phyloP scores from a whole-genome alignment of 257 asterid genomes.

The Jaltomata sinuosa region DNA sequence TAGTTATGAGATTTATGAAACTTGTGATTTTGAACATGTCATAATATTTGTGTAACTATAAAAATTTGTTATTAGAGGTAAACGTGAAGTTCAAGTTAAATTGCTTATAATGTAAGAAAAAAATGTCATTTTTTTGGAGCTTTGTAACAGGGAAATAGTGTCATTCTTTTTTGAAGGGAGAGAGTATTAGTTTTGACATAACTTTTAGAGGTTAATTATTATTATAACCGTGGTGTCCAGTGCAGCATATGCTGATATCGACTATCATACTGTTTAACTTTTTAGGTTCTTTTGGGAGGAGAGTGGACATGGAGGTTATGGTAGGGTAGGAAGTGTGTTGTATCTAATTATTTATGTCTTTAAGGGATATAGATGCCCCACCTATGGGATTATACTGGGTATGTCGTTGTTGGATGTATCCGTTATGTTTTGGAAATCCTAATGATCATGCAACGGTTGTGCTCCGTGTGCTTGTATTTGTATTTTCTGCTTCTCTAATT shows the following conservation, averaged over 20 bases:
- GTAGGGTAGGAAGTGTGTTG: neutral
- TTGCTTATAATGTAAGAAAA: neutral
- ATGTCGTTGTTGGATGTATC: neutral
- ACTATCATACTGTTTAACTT: neutral
- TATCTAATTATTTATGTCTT: neutral
- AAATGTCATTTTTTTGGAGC: neutral
- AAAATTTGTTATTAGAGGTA: neutral
- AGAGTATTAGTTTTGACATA: neutral
- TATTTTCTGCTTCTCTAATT: neutral
- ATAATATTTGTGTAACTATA: neutral
- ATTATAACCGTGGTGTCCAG: neutral
- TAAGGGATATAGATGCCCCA: neutral
- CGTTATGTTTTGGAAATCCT: neutral
- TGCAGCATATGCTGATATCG: neutral
- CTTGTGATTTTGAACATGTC: neutral
- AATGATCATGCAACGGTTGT: no score
- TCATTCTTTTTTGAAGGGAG: neutral
- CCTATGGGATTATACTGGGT: neutral
- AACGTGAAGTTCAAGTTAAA: neutral
- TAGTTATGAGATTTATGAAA: neutral
- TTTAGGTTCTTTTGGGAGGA: neutral
- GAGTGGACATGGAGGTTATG: neutral
- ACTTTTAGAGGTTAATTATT: neutral
- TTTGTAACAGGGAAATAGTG: neutral
- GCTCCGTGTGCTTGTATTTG: neutral